phyloP scores from a whole-genome alignment of 768 basidiomycete genomes.

The Leccinellum rugosiceps region DNA sequence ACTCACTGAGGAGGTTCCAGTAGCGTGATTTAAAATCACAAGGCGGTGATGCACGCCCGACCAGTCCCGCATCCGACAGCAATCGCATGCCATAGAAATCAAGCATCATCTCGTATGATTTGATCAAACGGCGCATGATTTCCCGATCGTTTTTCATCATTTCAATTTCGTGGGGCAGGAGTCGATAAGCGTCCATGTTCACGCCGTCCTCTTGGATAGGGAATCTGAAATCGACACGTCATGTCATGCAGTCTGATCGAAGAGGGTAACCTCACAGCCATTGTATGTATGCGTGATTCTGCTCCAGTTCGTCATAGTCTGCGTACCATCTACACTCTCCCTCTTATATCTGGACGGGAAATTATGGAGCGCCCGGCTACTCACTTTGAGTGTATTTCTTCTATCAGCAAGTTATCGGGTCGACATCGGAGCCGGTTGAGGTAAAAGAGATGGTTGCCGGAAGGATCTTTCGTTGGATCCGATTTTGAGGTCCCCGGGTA shows the following conservation, averaged over 20 bases:
- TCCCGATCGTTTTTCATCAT: constrained; percentile 49
- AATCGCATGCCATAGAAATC: constrained; percentile 80
- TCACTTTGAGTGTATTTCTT: constrained; percentile 61
- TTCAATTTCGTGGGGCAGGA: constrained; percentile 61
- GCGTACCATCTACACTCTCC: constrained; percentile 54
- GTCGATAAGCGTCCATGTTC: constrained; percentile 64
- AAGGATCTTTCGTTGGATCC: constrained; percentile 6
- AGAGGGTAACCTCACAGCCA: constrained; percentile 57
- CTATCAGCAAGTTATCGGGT: constrained; percentile 60
- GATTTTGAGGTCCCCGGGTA: constrained; percentile 18
- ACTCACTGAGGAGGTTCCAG: constrained; percentile 64
- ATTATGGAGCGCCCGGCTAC: constrained; percentile 5
- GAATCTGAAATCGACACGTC: constrained; percentile 40
- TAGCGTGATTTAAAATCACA: constrained; percentile 54
- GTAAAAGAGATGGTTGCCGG: constrained; percentile 61
- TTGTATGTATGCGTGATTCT: constrained; percentile 72
- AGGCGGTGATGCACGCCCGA: constrained; percentile 50
- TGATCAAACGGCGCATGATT: constrained; percentile 48
- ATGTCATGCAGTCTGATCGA: neutral
- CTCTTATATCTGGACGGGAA: neutral
- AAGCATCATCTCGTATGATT: constrained; percentile 71
- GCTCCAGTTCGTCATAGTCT: constrained; percentile 59
- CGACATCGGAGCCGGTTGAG: constrained; percentile 50
- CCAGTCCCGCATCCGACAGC: constrained; percentile 52
- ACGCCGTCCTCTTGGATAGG: constrained; percentile 74